Evolutionary conservation across 176 grass and related monocot genomes (phyloP).

Genomic region (Juncus inflexus): DNA sequence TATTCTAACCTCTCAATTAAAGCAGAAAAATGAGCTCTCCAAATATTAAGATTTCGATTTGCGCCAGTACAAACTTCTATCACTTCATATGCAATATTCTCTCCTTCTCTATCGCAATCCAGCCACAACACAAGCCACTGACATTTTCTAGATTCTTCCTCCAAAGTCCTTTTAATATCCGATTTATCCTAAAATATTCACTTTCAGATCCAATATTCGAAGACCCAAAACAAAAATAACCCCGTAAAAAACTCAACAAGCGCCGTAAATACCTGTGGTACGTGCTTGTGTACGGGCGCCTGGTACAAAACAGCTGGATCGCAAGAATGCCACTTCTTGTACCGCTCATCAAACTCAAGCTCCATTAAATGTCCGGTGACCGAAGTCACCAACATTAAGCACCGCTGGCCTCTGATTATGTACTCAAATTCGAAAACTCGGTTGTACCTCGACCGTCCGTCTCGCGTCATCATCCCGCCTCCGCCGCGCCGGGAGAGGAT

Average conservation of each 20-base stretch:
- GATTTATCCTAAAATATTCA: constrained; percentile 65
- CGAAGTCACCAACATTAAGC: constrained; percentile 83
- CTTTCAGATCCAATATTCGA: too few species aligned
- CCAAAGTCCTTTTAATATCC: constrained; percentile 79
- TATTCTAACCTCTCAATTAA: constrained; percentile 72
- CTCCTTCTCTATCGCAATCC: constrained; percentile 99
- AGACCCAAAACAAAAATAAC: neutral
- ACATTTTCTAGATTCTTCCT: constrained; percentile 84
- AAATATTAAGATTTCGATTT: constrained; percentile 66
- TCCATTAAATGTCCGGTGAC: constrained; percentile 99
- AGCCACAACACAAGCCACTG: constrained; percentile 95
- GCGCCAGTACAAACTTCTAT: constrained; percentile 66
- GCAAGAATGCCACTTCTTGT: constrained; percentile 82
- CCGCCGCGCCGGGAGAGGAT: constrained; percentile 63
- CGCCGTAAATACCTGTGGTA: constrained; percentile 50
- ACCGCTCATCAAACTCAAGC: constrained; percentile 86
- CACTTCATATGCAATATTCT: constrained; percentile 96
- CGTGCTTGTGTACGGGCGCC: constrained; percentile 72
- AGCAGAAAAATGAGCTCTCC: constrained; percentile 93
- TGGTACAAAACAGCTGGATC: constrained; percentile 76
- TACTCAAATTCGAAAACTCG: constrained; percentile 91
- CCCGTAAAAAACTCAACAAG: neutral
- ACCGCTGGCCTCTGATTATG: constrained; percentile 42
- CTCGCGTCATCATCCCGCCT: constrained; percentile 50
- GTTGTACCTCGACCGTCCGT: constrained; percentile 74